These are phyloP conservation scores for Plantago major DNA, from an alignment of 257 asterid genomes.

Conservation along the genomic window DNA sequence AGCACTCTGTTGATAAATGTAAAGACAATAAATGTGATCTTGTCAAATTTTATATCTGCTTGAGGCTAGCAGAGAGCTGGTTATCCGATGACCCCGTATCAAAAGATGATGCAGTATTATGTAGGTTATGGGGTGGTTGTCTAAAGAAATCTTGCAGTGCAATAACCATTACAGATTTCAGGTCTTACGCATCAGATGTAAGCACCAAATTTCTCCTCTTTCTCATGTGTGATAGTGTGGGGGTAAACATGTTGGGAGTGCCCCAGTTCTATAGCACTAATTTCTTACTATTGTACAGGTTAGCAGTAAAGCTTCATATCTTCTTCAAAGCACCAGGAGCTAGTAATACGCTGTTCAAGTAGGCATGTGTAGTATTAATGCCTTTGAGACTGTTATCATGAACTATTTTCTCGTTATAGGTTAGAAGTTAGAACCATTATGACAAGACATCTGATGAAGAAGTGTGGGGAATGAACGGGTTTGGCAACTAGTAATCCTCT, in stretches of 20 bases:
- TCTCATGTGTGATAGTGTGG: background rate
- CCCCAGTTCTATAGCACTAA: background rate
- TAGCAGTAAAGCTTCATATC: conserved; percentile 87
- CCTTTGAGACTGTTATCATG: background rate
- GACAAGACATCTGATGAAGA: no score
- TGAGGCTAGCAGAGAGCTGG: conserved; percentile 79
- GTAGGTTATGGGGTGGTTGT: conserved; percentile 55
- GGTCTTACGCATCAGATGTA: conserved; percentile 81
- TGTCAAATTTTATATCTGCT: conserved; percentile 55
- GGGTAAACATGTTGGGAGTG: background rate
- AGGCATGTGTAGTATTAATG: background rate
- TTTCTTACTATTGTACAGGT: conserved; percentile 48
- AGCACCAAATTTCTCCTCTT: conserved; percentile 15
- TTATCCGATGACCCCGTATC: conserved; percentile 36
- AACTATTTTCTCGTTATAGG: background rate
- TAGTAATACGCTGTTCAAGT: conserved; percentile 30
- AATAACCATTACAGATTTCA: conserved; percentile 69
- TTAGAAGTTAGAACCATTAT: no score
- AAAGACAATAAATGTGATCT: conserved; percentile 73
- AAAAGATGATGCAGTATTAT: conserved; percentile 39
- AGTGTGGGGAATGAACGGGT: no score
- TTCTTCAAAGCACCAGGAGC: conserved; percentile 64
- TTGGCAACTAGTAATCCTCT: no score
- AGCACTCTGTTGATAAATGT: conserved; percentile 50
- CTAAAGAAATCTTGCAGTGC: conserved; percentile 75